phyloP scores from a whole-genome alignment of 1,139 yeast genomes.

The Scheffersomyces insectosa region DNA sequence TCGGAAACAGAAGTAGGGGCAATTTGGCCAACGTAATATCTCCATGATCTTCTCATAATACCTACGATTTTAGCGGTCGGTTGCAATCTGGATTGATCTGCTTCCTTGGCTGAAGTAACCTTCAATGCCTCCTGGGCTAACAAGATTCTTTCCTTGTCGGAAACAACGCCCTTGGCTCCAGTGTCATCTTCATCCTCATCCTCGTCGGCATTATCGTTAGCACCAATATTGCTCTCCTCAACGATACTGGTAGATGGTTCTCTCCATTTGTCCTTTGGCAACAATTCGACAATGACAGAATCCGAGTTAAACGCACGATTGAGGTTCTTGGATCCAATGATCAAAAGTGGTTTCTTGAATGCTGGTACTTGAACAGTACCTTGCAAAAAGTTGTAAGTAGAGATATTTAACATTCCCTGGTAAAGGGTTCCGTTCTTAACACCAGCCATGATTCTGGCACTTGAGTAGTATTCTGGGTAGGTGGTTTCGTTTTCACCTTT shows the following conservation, averaged over 20 bases:
- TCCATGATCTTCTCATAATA: conserved; percentile 87
- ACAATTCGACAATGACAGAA: conserved; percentile 82
- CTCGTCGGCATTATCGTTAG: conserved; percentile 61
- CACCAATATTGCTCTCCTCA: conserved; percentile 69
- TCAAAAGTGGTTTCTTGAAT: conserved; percentile 77
- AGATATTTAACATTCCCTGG: conserved; percentile 80
- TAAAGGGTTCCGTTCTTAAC: conserved; percentile 81
- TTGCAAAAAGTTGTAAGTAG: conserved; percentile 85
- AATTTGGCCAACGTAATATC: conserved; percentile 93
- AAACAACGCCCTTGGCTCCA: conserved; percentile 43
- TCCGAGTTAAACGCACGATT: conserved; percentile 94
- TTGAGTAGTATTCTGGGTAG: conserved; percentile 78
- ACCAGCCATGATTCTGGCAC: conserved; percentile 88
- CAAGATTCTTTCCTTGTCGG: conserved; percentile 74
- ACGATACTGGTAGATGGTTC: conserved; percentile 77
- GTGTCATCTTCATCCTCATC: conserved; percentile 47
- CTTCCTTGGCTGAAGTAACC: conserved; percentile 40
- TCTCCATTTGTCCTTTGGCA: conserved; percentile 88
- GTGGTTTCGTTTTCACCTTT: conserved; percentile 47
- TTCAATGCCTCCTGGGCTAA: conserved; percentile 80
- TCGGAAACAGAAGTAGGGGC: conserved; percentile 74
- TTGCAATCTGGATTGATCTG: conserved; percentile 47
- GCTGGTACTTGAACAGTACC: conserved; percentile 77
- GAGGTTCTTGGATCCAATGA: conserved; percentile 79
- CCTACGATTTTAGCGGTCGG: conserved; percentile 96